Base-by-base conservation (phyloP, 2,329 filamentous ascomycete genomes). In the Aspergillus quadricinctus region DNA sequence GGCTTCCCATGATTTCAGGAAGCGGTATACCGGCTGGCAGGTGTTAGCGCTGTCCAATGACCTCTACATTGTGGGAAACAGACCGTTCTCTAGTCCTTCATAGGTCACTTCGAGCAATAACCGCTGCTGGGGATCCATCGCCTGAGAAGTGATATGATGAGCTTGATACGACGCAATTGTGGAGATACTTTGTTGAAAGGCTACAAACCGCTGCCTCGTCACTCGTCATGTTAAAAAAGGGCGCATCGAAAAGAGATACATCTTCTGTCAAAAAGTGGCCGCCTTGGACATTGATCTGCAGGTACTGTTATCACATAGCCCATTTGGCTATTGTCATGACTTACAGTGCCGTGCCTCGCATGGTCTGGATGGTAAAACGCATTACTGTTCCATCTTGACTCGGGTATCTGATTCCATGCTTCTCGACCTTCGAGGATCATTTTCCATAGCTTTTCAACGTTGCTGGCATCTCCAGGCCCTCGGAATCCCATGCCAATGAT, bases 201-300 rank as follows among this genome's bases (percentile, higher is more conserved):
- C 43, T n/a, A 53, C 63, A 35, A 50, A 67, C 65, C n/a, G 64
- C 60, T 9, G 69, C 69, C 49, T 71, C 69, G 14, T 70, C 61
- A 3, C 61, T 58, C 11, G 64, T 66, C 56, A 74, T 69, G 43
- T 69, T 68, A 52, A 74, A 74, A 50, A 75, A 74, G 0, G 68
- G 58, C 1, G 71, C 69, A 55, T 75, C 71, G 25, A 74, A 72
- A 1, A 57, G 14, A 1, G 58, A 60, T 9, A 69, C 19, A 49
- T 71, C 66, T 21, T 70, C 64, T 11, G 54, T 29, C 4, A 70
- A 29, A 29, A 70, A 69, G 45, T 68, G 64, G 0, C 65, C 67
- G 0, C 64, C 65, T 48, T 64, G 40, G 10, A 67, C 66, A 23
- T 69, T 67, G 21, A 64, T 63, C 66, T 69, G 54, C 9, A 31